These are phyloP conservation scores for Elaeis oleifera DNA, from an alignment of 202 grass and related monocot species.

Conservation along the genomic window DNA sequence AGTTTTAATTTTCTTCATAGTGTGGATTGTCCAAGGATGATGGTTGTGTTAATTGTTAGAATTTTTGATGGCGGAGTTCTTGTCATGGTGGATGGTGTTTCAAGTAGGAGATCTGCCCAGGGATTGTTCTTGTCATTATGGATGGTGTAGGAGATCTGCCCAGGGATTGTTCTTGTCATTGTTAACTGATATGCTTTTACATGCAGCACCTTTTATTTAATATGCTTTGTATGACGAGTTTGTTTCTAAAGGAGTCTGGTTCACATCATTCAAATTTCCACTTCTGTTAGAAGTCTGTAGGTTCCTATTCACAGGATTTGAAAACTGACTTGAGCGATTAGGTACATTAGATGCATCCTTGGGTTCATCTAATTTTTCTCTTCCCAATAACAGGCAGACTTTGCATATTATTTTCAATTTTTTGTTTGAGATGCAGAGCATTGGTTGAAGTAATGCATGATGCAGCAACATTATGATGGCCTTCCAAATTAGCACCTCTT, in stretches of 20 bases:
- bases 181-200: too few relatives aligned
- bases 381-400: slow-evolving; percentile 27
- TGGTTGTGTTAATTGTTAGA: too few relatives aligned
- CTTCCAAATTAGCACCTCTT: slow-evolving; percentile 33
- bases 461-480: slow-evolving; percentile 44
- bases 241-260: slow-evolving; percentile 37
- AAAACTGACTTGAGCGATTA: slow-evolving; percentile 42
- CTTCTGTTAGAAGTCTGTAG: slow-evolving; percentile 17
- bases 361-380: slow-evolving; percentile 37
- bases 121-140: too few relatives aligned
- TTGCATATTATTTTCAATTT: slow-evolving; percentile 29
- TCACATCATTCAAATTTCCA: slow-evolving; percentile 41
- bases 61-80: too few relatives aligned
- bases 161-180: too few relatives aligned
- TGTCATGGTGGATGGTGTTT: too few relatives aligned
- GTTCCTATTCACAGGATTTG: slow-evolving; percentile 45
- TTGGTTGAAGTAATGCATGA: slow-evolving; percentile 24
- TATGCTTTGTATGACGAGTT: slow-evolving; percentile 27
- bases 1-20: too few relatives aligned
- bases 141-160: too few relatives aligned
- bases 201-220: too few relatives aligned
- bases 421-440: slow-evolving; percentile 38
- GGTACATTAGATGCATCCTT: slow-evolving; percentile 20
- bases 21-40: too few relatives aligned
- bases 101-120: too few relatives aligned